These are phyloP conservation scores for Leccinum broughii DNA, from an alignment of 768 basidiomycete genomes.

Conservation along the genomic window DNA sequence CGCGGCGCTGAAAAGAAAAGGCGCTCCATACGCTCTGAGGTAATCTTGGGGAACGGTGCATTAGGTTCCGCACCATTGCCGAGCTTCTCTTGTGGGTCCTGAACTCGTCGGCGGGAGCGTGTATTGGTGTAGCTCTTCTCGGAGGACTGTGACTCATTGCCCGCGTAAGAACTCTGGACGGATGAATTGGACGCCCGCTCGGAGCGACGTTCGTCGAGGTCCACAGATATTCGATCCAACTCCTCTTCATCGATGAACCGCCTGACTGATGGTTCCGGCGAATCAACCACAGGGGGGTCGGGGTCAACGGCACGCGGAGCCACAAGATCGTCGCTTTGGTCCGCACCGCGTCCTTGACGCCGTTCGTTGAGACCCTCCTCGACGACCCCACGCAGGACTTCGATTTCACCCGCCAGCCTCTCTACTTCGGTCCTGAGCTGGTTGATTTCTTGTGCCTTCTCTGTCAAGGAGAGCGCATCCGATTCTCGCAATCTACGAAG, in stretches of 20 bases:
- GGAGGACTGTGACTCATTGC: conserved; percentile 2
- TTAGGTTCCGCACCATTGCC: conserved; percentile 31
- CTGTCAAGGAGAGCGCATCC: conserved; percentile 55
- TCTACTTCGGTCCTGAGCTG: conserved; percentile 76
- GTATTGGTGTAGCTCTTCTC: background rate
- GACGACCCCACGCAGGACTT: conserved; percentile 81
- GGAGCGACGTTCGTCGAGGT: conserved; percentile 66
- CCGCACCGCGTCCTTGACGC: conserved; percentile 50
- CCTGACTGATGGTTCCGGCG: conserved; percentile 12
- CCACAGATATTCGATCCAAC: conserved; percentile 59
- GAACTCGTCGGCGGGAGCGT: conserved; percentile 1
- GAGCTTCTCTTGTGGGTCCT: conserved; percentile 5
- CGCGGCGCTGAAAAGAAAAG: conserved; percentile 81
- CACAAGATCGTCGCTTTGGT: conserved; percentile 6
- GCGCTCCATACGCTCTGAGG: conserved; percentile 73
- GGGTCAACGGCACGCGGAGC: background rate
- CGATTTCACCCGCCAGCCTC: conserved; percentile 79
- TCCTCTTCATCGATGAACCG: conserved; percentile 60
- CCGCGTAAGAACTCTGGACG: conserved; percentile 14
- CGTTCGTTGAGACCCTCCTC: conserved; percentile 84
- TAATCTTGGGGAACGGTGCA: conserved; percentile 79
- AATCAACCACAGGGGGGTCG: conserved; percentile 3
- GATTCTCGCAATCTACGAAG: conserved; percentile 62
- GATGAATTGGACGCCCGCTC: conserved; percentile 42
- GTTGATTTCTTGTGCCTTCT: conserved; percentile 67